Evolutionary conservation across 2,329 filamentous ascomycete species (phyloP).

Genomic region (Talaromyces sp.): DNA sequence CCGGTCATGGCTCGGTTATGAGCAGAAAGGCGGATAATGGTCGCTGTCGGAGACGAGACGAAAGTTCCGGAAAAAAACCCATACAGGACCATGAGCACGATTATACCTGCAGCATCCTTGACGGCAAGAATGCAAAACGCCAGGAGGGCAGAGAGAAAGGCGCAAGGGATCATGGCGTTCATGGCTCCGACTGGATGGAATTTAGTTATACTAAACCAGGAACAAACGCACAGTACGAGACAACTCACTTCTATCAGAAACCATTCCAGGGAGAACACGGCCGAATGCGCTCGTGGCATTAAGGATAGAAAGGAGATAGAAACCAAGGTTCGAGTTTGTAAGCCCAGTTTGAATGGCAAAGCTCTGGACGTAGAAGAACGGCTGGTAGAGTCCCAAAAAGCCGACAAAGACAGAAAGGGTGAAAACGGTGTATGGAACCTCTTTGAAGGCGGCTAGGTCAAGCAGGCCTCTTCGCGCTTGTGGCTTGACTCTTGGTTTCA

Average conservation of each 20-base stretch:
- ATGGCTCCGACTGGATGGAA: neutral
- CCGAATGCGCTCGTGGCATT: slow-evolving; percentile 30
- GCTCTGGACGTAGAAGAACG: slow-evolving; percentile 27
- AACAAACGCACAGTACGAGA: neutral
- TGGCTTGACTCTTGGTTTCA: slow-evolving; percentile 27
- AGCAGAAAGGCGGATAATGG: neutral
- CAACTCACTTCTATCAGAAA: slow-evolving; percentile 22
- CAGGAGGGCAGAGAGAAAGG: neutral
- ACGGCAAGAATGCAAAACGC: slow-evolving; percentile 3
- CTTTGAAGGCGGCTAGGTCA: slow-evolving; percentile 18
- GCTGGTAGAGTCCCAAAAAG: slow-evolving; percentile 23
- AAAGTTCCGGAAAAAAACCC: slow-evolving; percentile 3
- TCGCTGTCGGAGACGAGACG: neutral
- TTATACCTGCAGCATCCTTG: neutral
- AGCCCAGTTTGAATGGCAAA: slow-evolving; percentile 21
- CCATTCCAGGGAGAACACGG: slow-evolving; percentile 27
- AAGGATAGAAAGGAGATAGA: slow-evolving; percentile 26
- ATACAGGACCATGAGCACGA: slow-evolving; percentile 1
- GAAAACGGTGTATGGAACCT: slow-evolving; percentile 16
- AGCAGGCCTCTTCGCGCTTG: slow-evolving; percentile 17
- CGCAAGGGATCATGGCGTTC: neutral
- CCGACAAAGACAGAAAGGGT: slow-evolving; percentile 18
- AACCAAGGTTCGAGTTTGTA: slow-evolving; percentile 15
- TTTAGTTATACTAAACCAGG: neutral
- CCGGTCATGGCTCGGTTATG: slow-evolving; percentile 1